Conservation (phyloP, 2,329 filamentous ascomycete species). For the Fusarium xylarioides region DNA sequence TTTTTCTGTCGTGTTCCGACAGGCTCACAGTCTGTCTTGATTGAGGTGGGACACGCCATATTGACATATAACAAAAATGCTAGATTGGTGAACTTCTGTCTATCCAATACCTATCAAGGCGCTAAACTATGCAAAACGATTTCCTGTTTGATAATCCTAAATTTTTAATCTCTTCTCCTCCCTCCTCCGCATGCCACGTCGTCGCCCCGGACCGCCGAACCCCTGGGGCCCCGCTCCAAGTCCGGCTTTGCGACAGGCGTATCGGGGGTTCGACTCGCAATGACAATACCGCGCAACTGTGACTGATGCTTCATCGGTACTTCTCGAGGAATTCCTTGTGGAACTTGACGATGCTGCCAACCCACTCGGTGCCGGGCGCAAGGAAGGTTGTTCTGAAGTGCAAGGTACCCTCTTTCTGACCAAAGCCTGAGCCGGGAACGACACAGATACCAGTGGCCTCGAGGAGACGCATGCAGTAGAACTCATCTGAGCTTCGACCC, state of each 20-base stretch:
- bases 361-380: conserved; percentile 95
- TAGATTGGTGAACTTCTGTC: conserved; percentile 30
- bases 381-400: conserved; percentile 98
- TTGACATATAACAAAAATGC: conserved; percentile 18
- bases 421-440: conserved; percentile 91
- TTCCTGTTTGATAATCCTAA: conserved; percentile 1
- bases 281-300: neutral
- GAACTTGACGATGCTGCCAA: conserved; percentile 86
- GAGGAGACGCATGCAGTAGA: conserved; percentile 90
- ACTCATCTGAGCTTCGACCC: conserved; percentile 83
- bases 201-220: conserved; percentile 3
- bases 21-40: neutral
- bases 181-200: conserved; percentile 8
- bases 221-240: conserved; percentile 6
- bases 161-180: conserved; percentile 3
- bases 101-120: conserved; percentile 24
- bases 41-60: neutral
- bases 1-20: neutral
- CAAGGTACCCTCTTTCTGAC: conserved; percentile 88
- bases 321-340: conserved; percentile 91
- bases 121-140: conserved; percentile 29
- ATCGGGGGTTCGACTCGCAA: neutral
- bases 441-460: conserved; percentile 96
- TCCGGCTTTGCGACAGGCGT: neutral
- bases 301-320: conserved; percentile 60